Base-by-base conservation (phyloP, 805 yeast species). In the Phaffomyces opuntiae region DNA sequence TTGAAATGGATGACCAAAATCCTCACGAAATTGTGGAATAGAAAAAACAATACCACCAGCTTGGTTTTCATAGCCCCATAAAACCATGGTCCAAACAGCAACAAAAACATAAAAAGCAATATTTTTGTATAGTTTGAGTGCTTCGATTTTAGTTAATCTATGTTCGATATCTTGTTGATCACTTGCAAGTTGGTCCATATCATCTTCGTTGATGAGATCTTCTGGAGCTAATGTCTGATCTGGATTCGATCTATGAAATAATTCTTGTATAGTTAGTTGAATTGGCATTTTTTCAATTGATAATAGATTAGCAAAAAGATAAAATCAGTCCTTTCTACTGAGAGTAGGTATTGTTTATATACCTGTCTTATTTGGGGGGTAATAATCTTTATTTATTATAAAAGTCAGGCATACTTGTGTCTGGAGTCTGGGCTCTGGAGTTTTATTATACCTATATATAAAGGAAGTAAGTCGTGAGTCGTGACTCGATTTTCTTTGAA, bases 41-140 rank as follows among this genome's bases (percentile, higher is more conserved):
- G 50, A 68, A 61, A 62, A 62, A 57, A 53, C 66, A 59, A 59
- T 60, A 61, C 65, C 69, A 58, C 49, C 68, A 53, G 60, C 64
- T 49, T 57, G 72, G 56, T 50, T 56, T 49, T 73, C 77, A 53
- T 67, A 73, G 39, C 74, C 74, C 49, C 64, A 70, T 62, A 70
- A 63, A 38, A 69, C 54, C 52, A 70, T 58, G 26, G 70, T 65
- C 43, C 65, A 56, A 2, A 73, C 61, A 36, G 67, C 53, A 19
- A 66, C 60, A 25, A 69, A 51, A 7, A 72, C 62, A 71, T 75
- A 73, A 45, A 64, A 49, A 7, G 60, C 58, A 3, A 73, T 71
- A 41, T 55, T 60, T 26, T 72, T 73, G 53, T 69, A 69, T n/a
- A 61, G 60, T 47, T 55, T 62, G 13, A 70, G 35, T 38, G 70